Base-by-base conservation (phyloP, 768 basidiomycete species). In the Favolaschia claudopus region DNA sequence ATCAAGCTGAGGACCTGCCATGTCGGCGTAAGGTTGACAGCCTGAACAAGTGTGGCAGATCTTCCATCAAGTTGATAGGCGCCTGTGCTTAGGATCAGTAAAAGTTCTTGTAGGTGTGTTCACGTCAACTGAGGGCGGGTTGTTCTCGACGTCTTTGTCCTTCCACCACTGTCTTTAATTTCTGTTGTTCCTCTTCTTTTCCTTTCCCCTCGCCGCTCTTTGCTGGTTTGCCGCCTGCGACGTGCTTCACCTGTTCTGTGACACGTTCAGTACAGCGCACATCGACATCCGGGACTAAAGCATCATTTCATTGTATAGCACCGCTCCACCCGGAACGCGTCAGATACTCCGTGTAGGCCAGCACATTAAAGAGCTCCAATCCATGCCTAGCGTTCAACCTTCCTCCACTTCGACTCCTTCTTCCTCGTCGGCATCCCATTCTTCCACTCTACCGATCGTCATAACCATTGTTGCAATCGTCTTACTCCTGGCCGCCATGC, bases 391-490 rank as follows among this genome's bases (percentile, higher is more conserved):
- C 43, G 22, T 36, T 39, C 25, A 24, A 1, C 29, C 22, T 40
- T 43, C 48, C 36, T 22, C 62, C 15, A 48, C 60, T 24, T 15
- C 61, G 10, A 33, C 17, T 45, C 40, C 60, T 33, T 34, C 49
- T 6, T 37, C 59, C 27, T n/a, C 51, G 13, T 14, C 42, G 42
- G 6, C 62, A 33, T 36, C 62, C 10, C 13, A 32, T 9, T 39
- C 64, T 14, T 33, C 32, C 38, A 63, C 68, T 9, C 64, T 75
- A 32, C 69, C 74, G n/a, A 69, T 74, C 38, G 65, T 73, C 29
- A 66, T 80, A 15, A 64, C 64, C 22, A 58, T 74, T 13, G 49
- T 75, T n/a, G 75, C 68, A 22, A 60, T 68, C 25, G 36, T 74
- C 19, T 59, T 78, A 14, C 58, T 79, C n/a, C 61, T 58, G 14